Percentiles rank a stretch among this genome's conserved stretches.
Conservation (phyloP, 2,329 filamentous ascomycete genomes). For the Monilinia polystroma region DNA sequence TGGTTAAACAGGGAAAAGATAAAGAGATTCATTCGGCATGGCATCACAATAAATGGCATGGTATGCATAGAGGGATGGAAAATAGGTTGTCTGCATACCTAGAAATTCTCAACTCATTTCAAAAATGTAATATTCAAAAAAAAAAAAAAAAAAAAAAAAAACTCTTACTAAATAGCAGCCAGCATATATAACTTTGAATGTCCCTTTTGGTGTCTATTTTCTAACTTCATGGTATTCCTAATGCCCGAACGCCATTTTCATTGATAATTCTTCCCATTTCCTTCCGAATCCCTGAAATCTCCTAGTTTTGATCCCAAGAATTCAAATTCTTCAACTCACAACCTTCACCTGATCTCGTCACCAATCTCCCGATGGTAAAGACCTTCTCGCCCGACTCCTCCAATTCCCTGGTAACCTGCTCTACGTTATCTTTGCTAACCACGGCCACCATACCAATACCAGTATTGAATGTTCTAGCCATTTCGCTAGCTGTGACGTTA, state of each 20-base stretch:
- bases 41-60: neutral
- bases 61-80: slow-evolving; percentile 2
- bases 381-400: slow-evolving; percentile 72
- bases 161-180: neutral
- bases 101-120: slow-evolving; percentile 20
- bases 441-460: slow-evolving; percentile 93
- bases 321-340: slow-evolving; percentile 62
- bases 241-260: slow-evolving; percentile 10
- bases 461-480: slow-evolving; percentile 91
- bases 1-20: neutral
- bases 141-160: no score
- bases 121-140: slow-evolving; percentile 5
- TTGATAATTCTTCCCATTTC: neutral
- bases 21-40: neutral
- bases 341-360: slow-evolving; percentile 55
- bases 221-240: slow-evolving; percentile 13
- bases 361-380: slow-evolving; percentile 70
- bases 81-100: neutral
- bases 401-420: slow-evolving; percentile 59
- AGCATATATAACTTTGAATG: neutral
- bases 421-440: slow-evolving; percentile 64
- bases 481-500: slow-evolving; percentile 74
- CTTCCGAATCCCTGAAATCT: neutral
- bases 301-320: slow-evolving; percentile 34
- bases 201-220: neutral